Base-by-base conservation (phyloP, 2,329 filamentous ascomycete species). In the Pleurostoma richardsiae region DNA sequence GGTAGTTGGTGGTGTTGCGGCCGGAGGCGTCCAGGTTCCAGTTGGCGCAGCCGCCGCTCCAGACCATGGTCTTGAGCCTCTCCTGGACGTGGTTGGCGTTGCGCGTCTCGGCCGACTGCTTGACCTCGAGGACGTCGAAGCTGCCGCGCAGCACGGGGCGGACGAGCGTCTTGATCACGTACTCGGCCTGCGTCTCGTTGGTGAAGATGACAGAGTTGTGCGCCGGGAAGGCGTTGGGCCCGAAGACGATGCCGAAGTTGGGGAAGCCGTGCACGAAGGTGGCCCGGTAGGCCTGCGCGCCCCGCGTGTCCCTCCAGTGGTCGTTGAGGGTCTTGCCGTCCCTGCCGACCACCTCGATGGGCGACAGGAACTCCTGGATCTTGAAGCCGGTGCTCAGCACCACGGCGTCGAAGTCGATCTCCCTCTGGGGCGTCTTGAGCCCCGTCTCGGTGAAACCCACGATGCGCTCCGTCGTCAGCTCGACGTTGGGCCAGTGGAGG, bases 21-120 rank as follows among this genome's bases (percentile, higher is more conserved):
- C 68, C 67, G 26, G 56, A 53, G 6, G 58, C 51, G 48, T 62
- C 60, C 39, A 71, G 68, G 48, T 71, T 70, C 68, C 66, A 71
- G 50, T 71, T 71, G 26, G 59, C 65, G 45, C 68, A 71, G 29
- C 58, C 65, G 1, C 56, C 63, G 10, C 57, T 47, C 42, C 67
- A 71, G 3, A 71, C 67, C 0, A 59, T 63, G 33, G 60, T 55
- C 6, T 51, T 41, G 0, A 71, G 54, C 11, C 59, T 48, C 8
- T 43, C 30, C n/a, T 72, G 59, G 0, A 72, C 54, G 3, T 47
- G 42, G 6, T 62, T 59, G 3, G 59, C 56, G 33, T 53, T 60
- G 4, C 55, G 45, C 33, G 65, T 55, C 48, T 71, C 63, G 10
- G 61, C 50, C 26, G 54, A 30, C 43, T 59, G 46, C 48, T 62